phyloP scores from a whole-genome alignment of 1,139 yeast species.

The Taphrina pruni region DNA sequence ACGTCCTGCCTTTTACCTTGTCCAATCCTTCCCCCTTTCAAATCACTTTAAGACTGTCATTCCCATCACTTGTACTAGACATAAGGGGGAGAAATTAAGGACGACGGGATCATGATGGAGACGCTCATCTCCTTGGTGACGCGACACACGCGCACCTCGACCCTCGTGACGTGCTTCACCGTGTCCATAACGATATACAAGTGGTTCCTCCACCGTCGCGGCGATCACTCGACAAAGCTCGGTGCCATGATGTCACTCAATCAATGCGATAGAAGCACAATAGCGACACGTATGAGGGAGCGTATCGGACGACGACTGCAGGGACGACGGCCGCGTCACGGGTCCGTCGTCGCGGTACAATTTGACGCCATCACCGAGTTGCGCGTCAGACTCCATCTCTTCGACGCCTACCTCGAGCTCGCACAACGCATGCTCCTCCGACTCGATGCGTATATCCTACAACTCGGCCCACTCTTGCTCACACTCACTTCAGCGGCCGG shows the following conservation, averaged over 20 bases:
- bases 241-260: too few species aligned
- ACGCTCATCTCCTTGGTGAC: neutral
- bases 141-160: slow-evolving; percentile 9
- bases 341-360: neutral
- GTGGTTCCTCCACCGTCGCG: neutral
- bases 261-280: neutral
- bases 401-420: slow-evolving; percentile 8
- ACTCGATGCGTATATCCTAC: neutral
- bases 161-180: slow-evolving; percentile 14
- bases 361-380: slow-evolving; percentile 2
- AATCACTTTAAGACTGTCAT: neutral
- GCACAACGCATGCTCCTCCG: neutral
- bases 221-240: neutral
- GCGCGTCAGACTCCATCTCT: neutral
- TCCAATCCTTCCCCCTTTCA: neutral
- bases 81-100: too few species aligned
- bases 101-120: neutral
- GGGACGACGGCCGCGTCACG: neutral
- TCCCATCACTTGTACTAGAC: too few species aligned
- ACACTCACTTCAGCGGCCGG: neutral
- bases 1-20: neutral
- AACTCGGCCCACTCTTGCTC: neutral
- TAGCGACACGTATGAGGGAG: neutral
- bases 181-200: slow-evolving; percentile 12
- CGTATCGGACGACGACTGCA: neutral